Conservation (phyloP, 2,329 filamentous ascomycete genomes). For the Pestalotiopsis sp. region DNA sequence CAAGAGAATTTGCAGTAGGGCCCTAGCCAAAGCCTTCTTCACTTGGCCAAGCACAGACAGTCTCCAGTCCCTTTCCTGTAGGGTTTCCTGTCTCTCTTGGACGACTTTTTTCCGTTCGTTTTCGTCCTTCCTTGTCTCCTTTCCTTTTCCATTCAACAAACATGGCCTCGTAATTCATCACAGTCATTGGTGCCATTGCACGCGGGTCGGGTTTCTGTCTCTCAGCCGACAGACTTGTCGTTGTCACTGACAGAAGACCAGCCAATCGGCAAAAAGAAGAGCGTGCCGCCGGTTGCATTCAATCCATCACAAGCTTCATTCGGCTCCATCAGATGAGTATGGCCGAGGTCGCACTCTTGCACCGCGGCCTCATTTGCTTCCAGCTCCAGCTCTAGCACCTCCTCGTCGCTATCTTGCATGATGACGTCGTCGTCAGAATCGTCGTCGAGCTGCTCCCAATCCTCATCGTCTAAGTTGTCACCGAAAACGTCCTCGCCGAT, state of each 20-base stretch:
- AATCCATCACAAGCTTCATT: neutral
- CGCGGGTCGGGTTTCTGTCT: neutral
- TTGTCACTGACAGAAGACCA: neutral
- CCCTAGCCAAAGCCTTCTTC: neutral
- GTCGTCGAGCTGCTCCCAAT: neutral
- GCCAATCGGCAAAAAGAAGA: conserved; percentile 4
- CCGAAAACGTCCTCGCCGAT: neutral
- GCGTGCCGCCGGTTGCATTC: neutral
- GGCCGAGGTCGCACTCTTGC: conserved; percentile 6
- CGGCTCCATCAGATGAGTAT: conserved; percentile 3
- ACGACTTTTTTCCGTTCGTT: too few species aligned
- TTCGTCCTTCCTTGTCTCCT: too few species aligned
- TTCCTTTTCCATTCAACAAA: too few species aligned
- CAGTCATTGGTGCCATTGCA: neutral
- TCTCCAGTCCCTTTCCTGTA: too few species aligned
- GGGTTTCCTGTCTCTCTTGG: too few species aligned
- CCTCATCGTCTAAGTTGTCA: neutral
- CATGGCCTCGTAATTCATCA: neutral
- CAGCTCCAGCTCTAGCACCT: conserved; percentile 2
- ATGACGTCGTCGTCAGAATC: neutral
- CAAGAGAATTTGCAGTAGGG: neutral
- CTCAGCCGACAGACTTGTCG: neutral
- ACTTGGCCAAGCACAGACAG: neutral
- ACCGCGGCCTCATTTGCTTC: conserved; percentile 1
- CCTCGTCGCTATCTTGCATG: neutral